Evolutionary conservation across 176 grass and related monocot genomes (phyloP).

Genomic region (Lolium perenne): DNA sequence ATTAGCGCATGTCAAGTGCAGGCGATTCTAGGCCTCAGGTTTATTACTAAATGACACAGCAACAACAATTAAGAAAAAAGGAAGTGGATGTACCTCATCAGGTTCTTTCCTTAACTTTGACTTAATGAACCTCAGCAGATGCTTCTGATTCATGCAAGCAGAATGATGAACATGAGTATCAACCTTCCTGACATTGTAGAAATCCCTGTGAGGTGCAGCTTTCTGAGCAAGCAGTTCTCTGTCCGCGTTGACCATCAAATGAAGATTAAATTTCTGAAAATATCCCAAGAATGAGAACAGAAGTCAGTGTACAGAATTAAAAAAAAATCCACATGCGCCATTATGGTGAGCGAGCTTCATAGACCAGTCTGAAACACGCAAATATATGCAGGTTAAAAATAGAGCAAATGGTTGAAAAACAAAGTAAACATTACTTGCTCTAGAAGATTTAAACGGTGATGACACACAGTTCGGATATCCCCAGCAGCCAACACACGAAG

Average conservation of each 20-base stretch:
- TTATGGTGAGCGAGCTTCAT: constrained; percentile 23
- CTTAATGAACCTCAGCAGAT: constrained; percentile 96
- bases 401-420: background rate
- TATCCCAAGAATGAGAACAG: constrained; percentile 34
- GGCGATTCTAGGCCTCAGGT: background rate
- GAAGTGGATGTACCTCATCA: constrained; percentile 66
- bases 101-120: constrained; percentile 95
- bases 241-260: constrained; percentile 96
- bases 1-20: constrained; percentile 20
- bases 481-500: constrained; percentile 87
- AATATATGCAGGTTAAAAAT: constrained; percentile 9
- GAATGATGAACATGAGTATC: constrained; percentile 99
- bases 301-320: background rate
- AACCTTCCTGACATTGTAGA: constrained; percentile 97
- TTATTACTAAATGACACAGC: background rate
- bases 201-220: constrained; percentile 91
- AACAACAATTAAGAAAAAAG: constrained; percentile 23
- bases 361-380: constrained; percentile 1
- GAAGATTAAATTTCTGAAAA: constrained; percentile 96
- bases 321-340: background rate
- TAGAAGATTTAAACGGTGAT: constrained; percentile 86
- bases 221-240: constrained; percentile 97
- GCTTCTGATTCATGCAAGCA: constrained; percentile 99
- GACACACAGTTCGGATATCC: constrained; percentile 91
- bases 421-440: constrained; percentile 70